These are phyloP conservation scores for Torulaspora pretoriensis DNA, from an alignment of 1,139 yeast genomes.

Conservation along the genomic window DNA sequence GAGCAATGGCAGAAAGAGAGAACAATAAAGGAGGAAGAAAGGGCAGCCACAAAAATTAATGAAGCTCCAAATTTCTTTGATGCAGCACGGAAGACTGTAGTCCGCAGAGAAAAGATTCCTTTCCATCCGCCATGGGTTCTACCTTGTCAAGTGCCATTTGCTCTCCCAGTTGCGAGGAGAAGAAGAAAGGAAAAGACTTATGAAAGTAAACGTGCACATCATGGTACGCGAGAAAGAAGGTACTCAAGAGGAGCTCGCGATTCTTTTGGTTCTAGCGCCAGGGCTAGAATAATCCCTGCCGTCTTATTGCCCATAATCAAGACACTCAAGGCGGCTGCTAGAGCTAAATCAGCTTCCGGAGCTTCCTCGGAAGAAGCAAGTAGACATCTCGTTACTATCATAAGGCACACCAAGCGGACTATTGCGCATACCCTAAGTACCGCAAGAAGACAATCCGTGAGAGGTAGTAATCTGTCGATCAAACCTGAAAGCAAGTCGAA, in stretches of 20 bases:
- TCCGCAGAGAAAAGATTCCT: constrained; percentile 32
- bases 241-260: constrained; percentile 5
- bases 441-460: constrained; percentile 38
- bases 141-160: constrained; percentile 33
- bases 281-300: constrained; percentile 28
- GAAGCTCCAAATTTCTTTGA: constrained; percentile 12
- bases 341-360: constrained; percentile 33
- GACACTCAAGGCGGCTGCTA: constrained; percentile 35
- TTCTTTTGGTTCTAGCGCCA: constrained; percentile 15
- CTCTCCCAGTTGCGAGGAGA: constrained; percentile 33
- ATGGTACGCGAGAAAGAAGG: constrained; percentile 7
- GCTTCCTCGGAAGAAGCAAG: constrained; percentile 35
- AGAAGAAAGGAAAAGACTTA: constrained; percentile 19
- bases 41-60: constrained; percentile 4
- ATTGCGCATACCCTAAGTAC: constrained; percentile 64
- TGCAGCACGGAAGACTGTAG: constrained; percentile 26
- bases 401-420: constrained; percentile 40
- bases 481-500: constrained; percentile 18
- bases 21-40: constrained; percentile 3
- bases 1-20: constrained; percentile 8
- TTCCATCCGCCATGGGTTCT: constrained; percentile 36
- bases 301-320: constrained; percentile 33
- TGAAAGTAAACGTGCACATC: constrained; percentile 7
- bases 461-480: constrained; percentile 15
- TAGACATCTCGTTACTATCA: constrained; percentile 32